These are phyloP conservation scores for Leucocoprinus birnbaumii DNA, from an alignment of 768 basidiomycete species.

Conservation along the genomic window DNA sequence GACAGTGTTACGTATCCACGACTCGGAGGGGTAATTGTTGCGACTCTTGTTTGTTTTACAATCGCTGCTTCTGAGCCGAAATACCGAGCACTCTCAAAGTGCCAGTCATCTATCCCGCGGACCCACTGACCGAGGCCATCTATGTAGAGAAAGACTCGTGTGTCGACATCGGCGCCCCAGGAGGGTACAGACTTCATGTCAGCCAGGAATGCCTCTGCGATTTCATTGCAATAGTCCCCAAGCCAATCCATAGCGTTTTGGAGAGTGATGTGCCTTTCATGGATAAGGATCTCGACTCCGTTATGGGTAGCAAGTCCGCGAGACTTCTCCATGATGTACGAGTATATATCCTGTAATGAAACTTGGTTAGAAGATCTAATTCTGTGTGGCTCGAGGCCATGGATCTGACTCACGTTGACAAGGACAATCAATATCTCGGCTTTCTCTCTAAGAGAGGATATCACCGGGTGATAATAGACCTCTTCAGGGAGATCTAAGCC, in stretches of 20 bases:
- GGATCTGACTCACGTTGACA: conserved; percentile 21
- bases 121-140: conserved; percentile 38
- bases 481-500: conserved; percentile 54
- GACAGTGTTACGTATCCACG: not conserved
- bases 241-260: conserved; percentile 37
- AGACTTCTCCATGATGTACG: conserved; percentile 37
- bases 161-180: conserved; percentile 29
- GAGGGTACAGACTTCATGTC: conserved; percentile 27
- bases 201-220: conserved; percentile 28
- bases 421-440: conserved; percentile 48
- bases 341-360: conserved; percentile 32
- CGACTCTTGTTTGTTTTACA: conserved; percentile 23
- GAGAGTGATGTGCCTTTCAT: conserved; percentile 27
- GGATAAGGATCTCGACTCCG: conserved; percentile 38
- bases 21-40: not conserved
- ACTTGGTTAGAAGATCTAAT: not conserved
- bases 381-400: not conserved
- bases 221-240: conserved; percentile 24
- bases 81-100: conserved; percentile 40
- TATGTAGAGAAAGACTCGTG: conserved; percentile 30
- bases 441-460: conserved; percentile 41
- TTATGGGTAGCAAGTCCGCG: conserved; percentile 38
- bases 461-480: conserved; percentile 47
- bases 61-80: conserved; percentile 24
- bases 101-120: conserved; percentile 34